Evolutionary conservation across 768 basidiomycete species (phyloP).

Genomic region (Sarcodon aspratus): DNA sequence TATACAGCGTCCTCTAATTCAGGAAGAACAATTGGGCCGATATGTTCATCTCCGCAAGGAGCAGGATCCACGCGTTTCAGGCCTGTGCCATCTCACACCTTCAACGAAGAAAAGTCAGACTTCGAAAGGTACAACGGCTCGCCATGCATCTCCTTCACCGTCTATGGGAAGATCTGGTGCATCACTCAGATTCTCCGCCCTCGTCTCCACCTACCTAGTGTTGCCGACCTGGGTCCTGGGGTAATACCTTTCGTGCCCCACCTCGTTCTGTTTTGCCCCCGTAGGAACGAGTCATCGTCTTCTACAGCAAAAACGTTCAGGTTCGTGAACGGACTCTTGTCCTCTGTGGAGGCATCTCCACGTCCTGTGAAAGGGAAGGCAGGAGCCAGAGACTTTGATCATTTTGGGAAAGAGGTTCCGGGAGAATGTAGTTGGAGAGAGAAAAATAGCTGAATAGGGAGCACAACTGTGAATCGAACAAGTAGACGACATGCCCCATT

Average conservation of each 20-base stretch:
- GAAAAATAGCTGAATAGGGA: slow-evolving; percentile 39
- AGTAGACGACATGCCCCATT: no score
- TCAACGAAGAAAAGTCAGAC: slow-evolving; percentile 21
- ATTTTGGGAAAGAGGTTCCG: slow-evolving; percentile 62
- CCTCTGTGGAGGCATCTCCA: slow-evolving; percentile 18
- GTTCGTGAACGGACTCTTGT: slow-evolving; percentile 53
- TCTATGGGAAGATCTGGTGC: slow-evolving; percentile 29
- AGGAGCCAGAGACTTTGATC: slow-evolving; percentile 9
- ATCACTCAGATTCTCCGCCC: slow-evolving; percentile 12
- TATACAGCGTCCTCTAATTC: no score
- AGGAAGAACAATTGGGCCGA: no score
- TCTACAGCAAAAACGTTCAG: slow-evolving; percentile 37
- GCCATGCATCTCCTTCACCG: slow-evolving; percentile 30
- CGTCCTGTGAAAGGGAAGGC: slow-evolving; percentile 21
- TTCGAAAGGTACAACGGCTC: slow-evolving; percentile 11
- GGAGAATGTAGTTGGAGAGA: slow-evolving; percentile 46
- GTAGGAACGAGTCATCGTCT: slow-evolving; percentile 17
- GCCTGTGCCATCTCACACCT: slow-evolving; percentile 18
- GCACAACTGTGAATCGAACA: no score
- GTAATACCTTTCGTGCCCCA: slow-evolving; percentile 66
- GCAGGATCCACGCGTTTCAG: no score
- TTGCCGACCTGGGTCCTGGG: slow-evolving; percentile 86
- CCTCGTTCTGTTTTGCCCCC: slow-evolving; percentile 49
- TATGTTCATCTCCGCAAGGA: no score
- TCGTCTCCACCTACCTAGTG: slow-evolving; percentile 52